Evolutionary conservation across 75 land plant genomes (phyloP).

Genomic region (Cryptomeria japonica): DNA sequence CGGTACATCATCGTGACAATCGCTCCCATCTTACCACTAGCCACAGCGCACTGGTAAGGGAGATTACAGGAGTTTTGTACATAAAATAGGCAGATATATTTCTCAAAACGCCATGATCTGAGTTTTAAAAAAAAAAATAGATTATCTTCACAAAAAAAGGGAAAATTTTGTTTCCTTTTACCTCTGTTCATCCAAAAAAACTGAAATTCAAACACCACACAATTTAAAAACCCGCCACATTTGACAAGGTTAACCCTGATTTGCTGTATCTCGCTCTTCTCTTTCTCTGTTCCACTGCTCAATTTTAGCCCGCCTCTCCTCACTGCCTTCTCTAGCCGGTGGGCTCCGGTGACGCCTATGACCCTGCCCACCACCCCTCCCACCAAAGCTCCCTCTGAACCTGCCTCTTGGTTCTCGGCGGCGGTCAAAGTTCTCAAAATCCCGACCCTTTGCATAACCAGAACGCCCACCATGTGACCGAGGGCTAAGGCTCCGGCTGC

Average conservation of each 20-base stretch:
- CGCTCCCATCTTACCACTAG: background rate
- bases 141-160: background rate
- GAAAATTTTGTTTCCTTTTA: background rate
- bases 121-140: background rate
- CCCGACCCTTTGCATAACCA: conserved; percentile 25
- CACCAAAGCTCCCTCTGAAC: conserved; percentile 29
- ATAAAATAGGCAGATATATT: background rate
- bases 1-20: background rate
- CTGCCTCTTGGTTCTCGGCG: conserved; percentile 32
- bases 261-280: conserved; percentile 29
- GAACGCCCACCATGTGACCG: conserved; percentile 43
- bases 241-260: background rate
- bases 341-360: conserved; percentile 47
- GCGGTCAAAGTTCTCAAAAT: conserved; percentile 25
- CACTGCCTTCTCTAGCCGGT: conserved; percentile 79
- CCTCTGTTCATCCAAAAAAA: conserved; percentile 2
- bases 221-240: background rate
- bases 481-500: conserved; percentile 47
- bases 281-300: conserved; percentile 92
- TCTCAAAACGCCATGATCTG: background rate
- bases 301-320: conserved; percentile 73
- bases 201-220: background rate
- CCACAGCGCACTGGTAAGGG: background rate
- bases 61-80: background rate
- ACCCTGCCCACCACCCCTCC: conserved; percentile 36